Evolutionary conservation across 192 early-diverging fungal species (phyloP), one percentile per base, ranked within the genome.

Genomic region (Phycomyces blakesleeanus): DNA sequence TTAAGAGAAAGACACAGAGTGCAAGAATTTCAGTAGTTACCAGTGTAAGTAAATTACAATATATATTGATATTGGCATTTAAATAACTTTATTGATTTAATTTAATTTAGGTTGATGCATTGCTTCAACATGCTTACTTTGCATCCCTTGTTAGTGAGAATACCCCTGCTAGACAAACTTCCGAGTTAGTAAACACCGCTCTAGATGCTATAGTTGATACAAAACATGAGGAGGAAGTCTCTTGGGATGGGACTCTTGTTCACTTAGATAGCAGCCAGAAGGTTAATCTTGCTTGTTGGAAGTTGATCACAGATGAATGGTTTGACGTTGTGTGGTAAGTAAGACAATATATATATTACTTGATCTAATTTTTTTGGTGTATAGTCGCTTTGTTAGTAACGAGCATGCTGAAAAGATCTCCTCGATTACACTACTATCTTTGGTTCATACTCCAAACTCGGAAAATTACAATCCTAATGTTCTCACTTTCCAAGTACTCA

Each of bases 281-380:
- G 15, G 42, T 63, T 4, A 42, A 62, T 37, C 62, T 78, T 12
- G 81, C 74, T 2, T 74, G 71, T 47, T 83, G 78, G 78, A 76
- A 83, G 58, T 56, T 83, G n/a, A 64, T 80, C 11, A 59, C 71
- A 0, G 77, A 78, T 59, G 78, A 83, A 52, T 83, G 81, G 81
- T 63, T 83, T n/a, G 78, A 75, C 29, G 62, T 73, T 47, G 47
- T 76, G 4, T 64, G 57, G 73, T 75, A 69, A 44, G 68, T 64
- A 66, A 6, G 22, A 10, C n/a, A n/a, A n/a, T n/a, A n/a, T n/a
- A 29, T 0, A n/a, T 38, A 41, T 4, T 20, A 25, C 21, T 21
- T 50, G 15, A 39, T 39, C 37, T 18, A 2, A 9, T 57, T 58
- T 0, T 38, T 39, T 21, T 56, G 5, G 57, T 63, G n/a, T 29